Evolutionary conservation across 352 stramenopile genomes (phyloP).

Genomic region (Albugo candida): DNA sequence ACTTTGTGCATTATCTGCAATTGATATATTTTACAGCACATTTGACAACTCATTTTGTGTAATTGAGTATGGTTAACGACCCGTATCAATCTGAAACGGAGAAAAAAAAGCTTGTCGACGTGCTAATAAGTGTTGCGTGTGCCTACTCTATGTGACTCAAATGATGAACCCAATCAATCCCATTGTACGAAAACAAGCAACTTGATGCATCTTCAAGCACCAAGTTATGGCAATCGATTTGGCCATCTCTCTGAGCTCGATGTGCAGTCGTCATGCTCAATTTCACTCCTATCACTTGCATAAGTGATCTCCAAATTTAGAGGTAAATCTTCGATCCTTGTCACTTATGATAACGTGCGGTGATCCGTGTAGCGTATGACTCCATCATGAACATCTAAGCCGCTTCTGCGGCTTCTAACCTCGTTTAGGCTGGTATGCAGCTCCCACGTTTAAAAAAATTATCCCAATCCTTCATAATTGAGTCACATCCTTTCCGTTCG

Average conservation of each 20-base stretch:
- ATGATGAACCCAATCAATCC: constrained; percentile 6
- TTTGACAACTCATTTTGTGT: neutral
- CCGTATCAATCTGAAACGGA: constrained; percentile 13
- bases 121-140: constrained; percentile 7
- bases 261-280: constrained; percentile 5
- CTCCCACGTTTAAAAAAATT: constrained; percentile 6
- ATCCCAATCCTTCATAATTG: constrained; percentile 1
- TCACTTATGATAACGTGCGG: constrained; percentile 9
- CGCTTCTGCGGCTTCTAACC: neutral
- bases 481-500: neutral
- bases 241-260: constrained; percentile 8
- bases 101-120: constrained; percentile 4
- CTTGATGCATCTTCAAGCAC: constrained; percentile 8
- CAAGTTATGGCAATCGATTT: constrained; percentile 7
- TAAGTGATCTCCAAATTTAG: constrained; percentile 8
- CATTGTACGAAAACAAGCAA: constrained; percentile 7
- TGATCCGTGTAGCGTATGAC: constrained; percentile 9
- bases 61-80: neutral
- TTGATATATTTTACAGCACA: neutral
- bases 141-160: constrained; percentile 12
- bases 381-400: constrained; percentile 6
- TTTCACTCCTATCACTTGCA: constrained; percentile 8
- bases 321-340: constrained; percentile 8
- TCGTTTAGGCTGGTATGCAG: constrained; percentile 5
- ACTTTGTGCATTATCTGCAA: neutral